Conservation (phyloP, 2,329 filamentous ascomycete species). For the Plenodomus lindquistii region DNA sequence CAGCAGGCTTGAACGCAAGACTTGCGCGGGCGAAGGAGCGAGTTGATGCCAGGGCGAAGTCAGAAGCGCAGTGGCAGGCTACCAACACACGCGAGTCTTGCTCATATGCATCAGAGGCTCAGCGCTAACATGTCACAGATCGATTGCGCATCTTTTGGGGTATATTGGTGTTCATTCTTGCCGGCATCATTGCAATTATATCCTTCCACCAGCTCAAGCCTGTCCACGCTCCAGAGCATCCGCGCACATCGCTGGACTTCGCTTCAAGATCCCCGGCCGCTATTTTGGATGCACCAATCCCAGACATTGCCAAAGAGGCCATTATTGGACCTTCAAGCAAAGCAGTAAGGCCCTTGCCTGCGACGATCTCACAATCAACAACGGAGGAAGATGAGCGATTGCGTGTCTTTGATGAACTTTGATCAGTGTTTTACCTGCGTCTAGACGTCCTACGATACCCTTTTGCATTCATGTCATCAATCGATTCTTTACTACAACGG, state of each 20-base stretch:
- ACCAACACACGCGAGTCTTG: slow-evolving; percentile 52
- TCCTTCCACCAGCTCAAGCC: slow-evolving; percentile 39
- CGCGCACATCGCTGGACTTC: slow-evolving; percentile 17
- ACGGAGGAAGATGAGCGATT: slow-evolving; percentile 19
- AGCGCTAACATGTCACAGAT: slow-evolving; percentile 33
- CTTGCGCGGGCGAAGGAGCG: slow-evolving; percentile 66
- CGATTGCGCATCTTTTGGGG: slow-evolving; percentile 68
- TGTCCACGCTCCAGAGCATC: slow-evolving; percentile 7
- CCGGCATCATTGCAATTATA: slow-evolving; percentile 54
- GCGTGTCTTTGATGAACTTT: slow-evolving; percentile 31
- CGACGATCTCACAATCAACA: slow-evolving; percentile 4
- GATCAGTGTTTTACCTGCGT: not conserved
- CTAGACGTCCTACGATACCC: slow-evolving; percentile 18
- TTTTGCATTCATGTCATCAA: not conserved
- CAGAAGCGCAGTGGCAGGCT: slow-evolving; percentile 70
- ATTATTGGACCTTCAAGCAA: slow-evolving; percentile 23
- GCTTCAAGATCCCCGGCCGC: slow-evolving; percentile 20
- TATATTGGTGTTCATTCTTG: slow-evolving; percentile 52
- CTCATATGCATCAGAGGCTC: not conserved
- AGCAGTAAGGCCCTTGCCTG: slow-evolving; percentile 5
- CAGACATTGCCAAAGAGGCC: slow-evolving; percentile 40
- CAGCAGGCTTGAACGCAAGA: slow-evolving; percentile 63
- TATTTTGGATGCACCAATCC: slow-evolving; percentile 35
- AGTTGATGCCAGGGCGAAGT: slow-evolving; percentile 69
- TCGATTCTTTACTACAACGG: too few relatives aligned